Evolutionary conservation across 2,329 filamentous ascomycete genomes (phyloP).

Genomic region (Neophaeococcomyces mojaviensis): DNA sequence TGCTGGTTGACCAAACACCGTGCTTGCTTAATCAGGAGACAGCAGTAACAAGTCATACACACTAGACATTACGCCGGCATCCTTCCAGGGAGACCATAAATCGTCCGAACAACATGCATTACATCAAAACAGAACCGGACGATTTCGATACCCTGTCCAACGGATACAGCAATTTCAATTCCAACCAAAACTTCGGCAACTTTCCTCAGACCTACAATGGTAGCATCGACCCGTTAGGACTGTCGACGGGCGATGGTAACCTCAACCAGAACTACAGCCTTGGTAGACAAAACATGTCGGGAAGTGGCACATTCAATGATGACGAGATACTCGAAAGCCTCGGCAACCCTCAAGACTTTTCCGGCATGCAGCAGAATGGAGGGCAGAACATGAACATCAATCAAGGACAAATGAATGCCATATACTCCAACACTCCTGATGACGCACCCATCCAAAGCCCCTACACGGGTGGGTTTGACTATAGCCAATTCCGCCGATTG

Average conservation of each 20-base stretch:
- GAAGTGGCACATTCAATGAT: slow-evolving; percentile 76
- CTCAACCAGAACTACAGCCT: slow-evolving; percentile 52
- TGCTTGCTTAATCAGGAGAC: slow-evolving; percentile 1
- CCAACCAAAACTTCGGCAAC: slow-evolving; percentile 33
- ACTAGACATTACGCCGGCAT: neutral
- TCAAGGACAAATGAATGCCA: slow-evolving; percentile 59
- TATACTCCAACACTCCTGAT: slow-evolving; percentile 87
- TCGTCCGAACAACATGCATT: slow-evolving; percentile 47
- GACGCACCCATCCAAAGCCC: slow-evolving; percentile 88
- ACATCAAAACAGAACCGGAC: slow-evolving; percentile 62
- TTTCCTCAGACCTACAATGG: slow-evolving; percentile 43
- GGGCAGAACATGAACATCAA: slow-evolving; percentile 50
- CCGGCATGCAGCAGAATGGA: slow-evolving; percentile 31
- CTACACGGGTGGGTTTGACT: slow-evolving; percentile 68
- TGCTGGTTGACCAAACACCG: slow-evolving; percentile 4
- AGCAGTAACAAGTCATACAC: neutral
- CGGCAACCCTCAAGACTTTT: slow-evolving; percentile 23
- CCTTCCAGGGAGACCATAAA: neutral
- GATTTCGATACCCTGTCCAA: slow-evolving; percentile 51
- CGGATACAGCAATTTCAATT: slow-evolving; percentile 33
- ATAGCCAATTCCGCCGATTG: slow-evolving; percentile 63
- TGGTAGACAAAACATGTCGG: slow-evolving; percentile 57
- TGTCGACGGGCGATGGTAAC: slow-evolving; percentile 56
- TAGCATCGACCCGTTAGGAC: slow-evolving; percentile 75
- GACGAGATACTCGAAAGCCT: slow-evolving; percentile 70